Percentiles rank a stretch among this genome's conserved stretches.
These are phyloP conservation scores for Scutellaria baicalensis DNA, from an alignment of 257 asterid species.

Conservation along the genomic window DNA sequence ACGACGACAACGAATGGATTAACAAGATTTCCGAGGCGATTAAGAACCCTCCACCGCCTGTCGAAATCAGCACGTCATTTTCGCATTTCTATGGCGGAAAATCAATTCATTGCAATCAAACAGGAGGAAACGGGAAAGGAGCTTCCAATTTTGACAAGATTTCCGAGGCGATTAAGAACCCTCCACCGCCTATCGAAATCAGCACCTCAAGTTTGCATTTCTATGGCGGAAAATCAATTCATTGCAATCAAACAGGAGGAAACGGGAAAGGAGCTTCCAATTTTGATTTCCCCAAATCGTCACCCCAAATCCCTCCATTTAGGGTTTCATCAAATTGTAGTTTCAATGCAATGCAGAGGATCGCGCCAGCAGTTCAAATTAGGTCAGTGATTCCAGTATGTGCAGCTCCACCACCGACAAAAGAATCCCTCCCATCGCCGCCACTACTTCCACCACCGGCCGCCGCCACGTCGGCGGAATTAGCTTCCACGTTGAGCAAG, in stretches of 20 bases:
- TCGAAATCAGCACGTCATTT: not conserved
- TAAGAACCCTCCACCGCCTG: not conserved
- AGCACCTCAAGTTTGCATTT: not conserved
- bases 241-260: not conserved
- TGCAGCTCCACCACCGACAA: constrained; percentile 34
- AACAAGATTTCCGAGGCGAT: constrained; percentile 18
- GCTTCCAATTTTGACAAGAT: not conserved
- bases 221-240: not conserved
- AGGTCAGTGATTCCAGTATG: constrained; percentile 55
- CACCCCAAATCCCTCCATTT: not conserved
- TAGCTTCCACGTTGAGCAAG: constrained; percentile 25
- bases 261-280: not conserved
- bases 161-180: constrained; percentile 19
- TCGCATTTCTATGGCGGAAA: not conserved
- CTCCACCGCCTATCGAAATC: not conserved
- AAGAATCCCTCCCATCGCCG: not conserved
- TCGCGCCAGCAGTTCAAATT: constrained; percentile 53
- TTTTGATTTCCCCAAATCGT: not conserved
- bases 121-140: not conserved
- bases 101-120: not conserved
- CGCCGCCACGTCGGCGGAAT: constrained; percentile 14
- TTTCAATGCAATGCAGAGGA: constrained; percentile 6
- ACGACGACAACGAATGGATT: constrained; percentile 21
- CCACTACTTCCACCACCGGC: not conserved
- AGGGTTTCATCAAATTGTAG: constrained; percentile 1